Base-by-base conservation (phyloP, 2,329 filamentous ascomycete species). In the Fusarium azukiicola region DNA sequence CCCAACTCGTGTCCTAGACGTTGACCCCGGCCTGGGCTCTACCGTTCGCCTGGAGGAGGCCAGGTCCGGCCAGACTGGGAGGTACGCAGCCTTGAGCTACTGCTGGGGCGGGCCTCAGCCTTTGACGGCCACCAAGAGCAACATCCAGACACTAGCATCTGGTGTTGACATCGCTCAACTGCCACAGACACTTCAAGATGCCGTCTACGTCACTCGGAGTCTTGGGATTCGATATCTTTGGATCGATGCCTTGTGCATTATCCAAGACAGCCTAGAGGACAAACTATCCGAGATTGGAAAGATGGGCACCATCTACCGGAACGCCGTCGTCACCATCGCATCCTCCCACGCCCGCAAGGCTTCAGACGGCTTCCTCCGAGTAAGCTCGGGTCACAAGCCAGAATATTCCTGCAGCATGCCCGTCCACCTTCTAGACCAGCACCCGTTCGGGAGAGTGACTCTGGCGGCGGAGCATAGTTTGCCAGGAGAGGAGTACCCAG, bases 231-330 rank as follows among this genome's bases (percentile, higher is more conserved):
- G 27, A 9, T 54, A 54, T 21, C 27, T 54, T 6, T 54, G 50
- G 50, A 54, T 54, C 13, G 50, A 54, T 9, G 50, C 50, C 14
- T 27, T 54, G 3, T 54, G 50, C 10, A 54, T 54, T 6, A 54
- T 54, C 17, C 50, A 54, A 3, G 50, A 54, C 17, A 54, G 50
- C 17, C 50, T 27, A 13, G 27, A 54, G 12, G 50, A 54, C 36
- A 54, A 54, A 54, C 50, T 54, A 5, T 54, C 50, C 8, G 71
- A 73, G 71, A 69, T 73, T n/a, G 54, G 61, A 17, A 69, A 64
- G 46, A 73, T 73, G 71, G 54, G 71, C 10, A 44, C 27, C 5
- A 64, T 52, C 40, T 73, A 73, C 23, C 54, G 71, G 23, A 73
- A 73, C 17, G 52, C 71, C 44, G 32, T 49, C 2, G 66, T 73